These are phyloP conservation scores for Pichia sp. DNA, from an alignment of 1,139 yeast genomes.

Conservation along the genomic window DNA sequence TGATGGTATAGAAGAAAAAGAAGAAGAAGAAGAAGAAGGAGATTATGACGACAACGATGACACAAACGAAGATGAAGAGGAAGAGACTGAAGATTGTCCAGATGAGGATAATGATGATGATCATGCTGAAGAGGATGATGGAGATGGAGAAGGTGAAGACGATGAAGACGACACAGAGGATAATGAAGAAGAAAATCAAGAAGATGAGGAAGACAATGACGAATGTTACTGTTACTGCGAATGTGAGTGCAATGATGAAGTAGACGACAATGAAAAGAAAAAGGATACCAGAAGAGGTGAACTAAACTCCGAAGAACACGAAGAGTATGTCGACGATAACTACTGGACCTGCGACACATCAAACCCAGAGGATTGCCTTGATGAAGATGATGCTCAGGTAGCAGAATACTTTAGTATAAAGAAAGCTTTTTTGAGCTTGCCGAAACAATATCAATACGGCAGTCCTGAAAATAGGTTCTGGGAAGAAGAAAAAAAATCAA, in stretches of 20 bases:
- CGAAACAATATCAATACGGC: slow-evolving; percentile 5
- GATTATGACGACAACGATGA: background rate
- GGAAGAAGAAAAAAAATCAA: slow-evolving; percentile 13
- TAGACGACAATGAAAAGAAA: background rate
- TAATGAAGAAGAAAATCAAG: background rate
- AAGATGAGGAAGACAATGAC: background rate
- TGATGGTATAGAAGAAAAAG: background rate
- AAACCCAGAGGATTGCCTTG: slow-evolving; percentile 1
- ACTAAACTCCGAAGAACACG: background rate
- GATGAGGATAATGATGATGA: slow-evolving; percentile 2
- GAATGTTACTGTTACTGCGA: slow-evolving; percentile 2
- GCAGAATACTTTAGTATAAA: background rate
- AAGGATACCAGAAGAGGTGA: background rate
- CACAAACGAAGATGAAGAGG: background rate
- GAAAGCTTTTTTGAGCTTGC: slow-evolving; percentile 4
- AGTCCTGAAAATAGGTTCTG: slow-evolving; percentile 7
- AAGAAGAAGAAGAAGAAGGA: background rate
- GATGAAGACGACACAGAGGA: background rate
- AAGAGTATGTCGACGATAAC: background rate
- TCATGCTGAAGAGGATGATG: slow-evolving; percentile 1
- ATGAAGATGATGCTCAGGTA: slow-evolving; percentile 3
- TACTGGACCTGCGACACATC: slow-evolving; percentile 2
- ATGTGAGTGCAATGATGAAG: background rate
- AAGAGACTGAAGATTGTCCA: background rate
- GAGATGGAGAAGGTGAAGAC: background rate